These are phyloP conservation scores for Penicillium sp. DNA, from an alignment of 2,329 filamentous ascomycete genomes.

Conservation along the genomic window DNA sequence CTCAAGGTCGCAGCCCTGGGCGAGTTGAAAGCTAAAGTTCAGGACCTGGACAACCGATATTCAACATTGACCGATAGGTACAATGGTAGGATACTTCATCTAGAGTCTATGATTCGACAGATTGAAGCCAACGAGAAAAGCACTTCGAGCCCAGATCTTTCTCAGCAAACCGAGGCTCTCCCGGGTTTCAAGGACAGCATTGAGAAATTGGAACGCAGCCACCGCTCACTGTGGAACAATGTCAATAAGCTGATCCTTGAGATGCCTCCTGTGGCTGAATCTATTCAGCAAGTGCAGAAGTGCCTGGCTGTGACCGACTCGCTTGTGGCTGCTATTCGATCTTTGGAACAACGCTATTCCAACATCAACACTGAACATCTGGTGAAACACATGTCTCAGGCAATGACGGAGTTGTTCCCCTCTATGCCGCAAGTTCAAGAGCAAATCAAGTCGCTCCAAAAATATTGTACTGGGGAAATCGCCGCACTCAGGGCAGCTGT, in stretches of 20 bases:
- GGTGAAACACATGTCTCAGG: constrained; percentile 36
- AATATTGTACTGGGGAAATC: constrained; percentile 3
- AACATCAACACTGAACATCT: constrained; percentile 49
- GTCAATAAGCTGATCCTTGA: not conserved
- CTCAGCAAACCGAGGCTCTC: not conserved
- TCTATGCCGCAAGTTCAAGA: constrained; percentile 28
- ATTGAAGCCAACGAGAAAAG: not conserved
- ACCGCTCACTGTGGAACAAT: not conserved
- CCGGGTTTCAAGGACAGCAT: not conserved
- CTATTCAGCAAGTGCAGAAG: not conserved
- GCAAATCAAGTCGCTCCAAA: constrained; percentile 22
- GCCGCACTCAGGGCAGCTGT: constrained; percentile 1
- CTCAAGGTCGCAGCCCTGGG: not conserved
- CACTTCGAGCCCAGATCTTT: not conserved
- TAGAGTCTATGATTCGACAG: not conserved
- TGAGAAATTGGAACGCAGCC: not conserved
- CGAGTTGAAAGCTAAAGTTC: not conserved
- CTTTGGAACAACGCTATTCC: constrained; percentile 53
- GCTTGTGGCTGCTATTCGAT: constrained; percentile 32
- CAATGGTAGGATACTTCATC: not conserved
- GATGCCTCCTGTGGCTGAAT: not conserved
- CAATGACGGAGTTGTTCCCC: constrained; percentile 42
- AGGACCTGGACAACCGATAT: not conserved
- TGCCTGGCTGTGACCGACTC: constrained; percentile 11
- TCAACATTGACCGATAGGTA: not conserved